These are phyloP conservation scores for Neonectria magnoliae DNA, from an alignment of 2,329 filamentous ascomycete species.

Conservation along the genomic window DNA sequence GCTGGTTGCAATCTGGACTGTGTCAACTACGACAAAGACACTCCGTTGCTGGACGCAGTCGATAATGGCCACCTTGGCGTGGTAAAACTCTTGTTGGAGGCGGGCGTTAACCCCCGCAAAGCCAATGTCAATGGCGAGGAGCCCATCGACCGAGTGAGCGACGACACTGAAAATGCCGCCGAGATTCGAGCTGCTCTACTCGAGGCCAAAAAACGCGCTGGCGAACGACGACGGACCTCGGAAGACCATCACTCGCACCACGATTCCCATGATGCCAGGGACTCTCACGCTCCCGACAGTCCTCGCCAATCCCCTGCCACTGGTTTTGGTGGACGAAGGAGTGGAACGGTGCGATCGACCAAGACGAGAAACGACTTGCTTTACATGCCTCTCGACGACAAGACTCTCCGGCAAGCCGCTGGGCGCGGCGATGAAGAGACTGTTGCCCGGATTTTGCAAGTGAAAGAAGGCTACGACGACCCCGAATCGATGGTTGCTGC, in stretches of 20 bases:
- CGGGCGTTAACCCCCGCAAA: slow-evolving; percentile 90
- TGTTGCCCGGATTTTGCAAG: slow-evolving; percentile 68
- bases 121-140: slow-evolving; percentile 94
- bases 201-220: slow-evolving; percentile 66
- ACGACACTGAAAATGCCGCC: slow-evolving; percentile 79
- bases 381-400: slow-evolving; percentile 71
- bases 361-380: slow-evolving; percentile 73
- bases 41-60: slow-evolving; percentile 93
- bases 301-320: slow-evolving; percentile 66
- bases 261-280: slow-evolving; percentile 58
- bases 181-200: slow-evolving; percentile 78
- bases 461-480: slow-evolving; percentile 73
- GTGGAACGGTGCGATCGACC: slow-evolving; percentile 66
- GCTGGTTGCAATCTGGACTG: slow-evolving; percentile 87
- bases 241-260: slow-evolving; percentile 64
- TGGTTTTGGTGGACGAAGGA: slow-evolving; percentile 56
- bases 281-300: slow-evolving; percentile 66
- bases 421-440: slow-evolving; percentile 70
- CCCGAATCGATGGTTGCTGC: slow-evolving; percentile 90
- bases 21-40: slow-evolving; percentile 84
- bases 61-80: slow-evolving; percentile 94
- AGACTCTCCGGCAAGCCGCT: slow-evolving; percentile 68
- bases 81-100: slow-evolving; percentile 82
- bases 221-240: slow-evolving; percentile 64
- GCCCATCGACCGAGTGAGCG: slow-evolving; percentile 83